These are phyloP conservation scores for Multifurca ochricompacta DNA, from an alignment of 768 basidiomycete genomes.

Conservation along the genomic window DNA sequence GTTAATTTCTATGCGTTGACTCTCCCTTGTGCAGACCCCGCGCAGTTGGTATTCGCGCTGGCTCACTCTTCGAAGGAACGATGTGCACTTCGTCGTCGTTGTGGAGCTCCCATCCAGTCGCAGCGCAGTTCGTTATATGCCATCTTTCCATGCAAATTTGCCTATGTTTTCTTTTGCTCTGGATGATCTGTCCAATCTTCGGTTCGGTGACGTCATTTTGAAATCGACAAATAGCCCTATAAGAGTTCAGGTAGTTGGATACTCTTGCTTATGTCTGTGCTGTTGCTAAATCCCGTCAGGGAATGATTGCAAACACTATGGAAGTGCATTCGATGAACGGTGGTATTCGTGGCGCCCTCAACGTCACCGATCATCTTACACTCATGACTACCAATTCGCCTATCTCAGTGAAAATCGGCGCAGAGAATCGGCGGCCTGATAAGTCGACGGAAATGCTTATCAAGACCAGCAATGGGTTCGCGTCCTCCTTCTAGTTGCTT, in stretches of 20 bases:
- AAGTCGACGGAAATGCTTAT: constrained; percentile 29
- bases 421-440: constrained; percentile 23
- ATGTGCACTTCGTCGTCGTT: constrained; percentile 23
- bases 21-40: constrained; percentile 15
- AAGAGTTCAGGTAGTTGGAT: constrained; percentile 22
- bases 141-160: constrained; percentile 2
- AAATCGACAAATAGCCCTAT: constrained; percentile 25
- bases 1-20: not conserved
- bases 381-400: constrained; percentile 31
- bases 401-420: constrained; percentile 24
- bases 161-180: constrained; percentile 4
- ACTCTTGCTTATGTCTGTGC: not conserved
- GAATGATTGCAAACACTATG: constrained; percentile 24
- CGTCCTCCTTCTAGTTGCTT: not conserved
- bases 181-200: constrained; percentile 1
- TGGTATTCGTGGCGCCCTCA: constrained; percentile 33
- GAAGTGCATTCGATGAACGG: constrained; percentile 29
- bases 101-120: constrained; percentile 1
- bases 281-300: constrained; percentile 23
- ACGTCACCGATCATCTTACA: constrained; percentile 23
- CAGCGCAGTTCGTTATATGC: not conserved
- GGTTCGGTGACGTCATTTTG: not conserved
- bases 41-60: not conserved
- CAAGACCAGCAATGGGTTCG: constrained; percentile 38
- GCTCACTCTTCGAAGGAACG: constrained; percentile 16